phyloP scores from a whole-genome alignment of 768 basidiomycete species.

The Trametopsis cervina region DNA sequence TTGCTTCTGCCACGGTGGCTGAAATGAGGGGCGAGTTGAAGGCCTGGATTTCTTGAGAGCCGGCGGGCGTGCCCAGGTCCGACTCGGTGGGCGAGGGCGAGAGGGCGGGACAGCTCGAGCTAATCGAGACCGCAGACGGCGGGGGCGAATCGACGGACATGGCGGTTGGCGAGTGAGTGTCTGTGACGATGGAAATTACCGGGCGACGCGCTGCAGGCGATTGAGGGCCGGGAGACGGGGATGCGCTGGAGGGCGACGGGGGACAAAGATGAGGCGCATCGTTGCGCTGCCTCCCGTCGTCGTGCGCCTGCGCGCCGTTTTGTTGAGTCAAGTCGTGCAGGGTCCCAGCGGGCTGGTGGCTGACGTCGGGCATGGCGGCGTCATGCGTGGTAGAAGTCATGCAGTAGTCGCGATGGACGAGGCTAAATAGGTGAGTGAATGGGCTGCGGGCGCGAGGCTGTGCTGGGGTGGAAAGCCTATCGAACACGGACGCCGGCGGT shows the following conservation, averaged over 20 bases:
- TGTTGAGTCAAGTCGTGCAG: neutral
- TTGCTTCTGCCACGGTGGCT: neutral
- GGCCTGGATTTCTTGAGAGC: neutral
- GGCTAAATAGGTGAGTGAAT: no score
- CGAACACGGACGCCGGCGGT: no score
- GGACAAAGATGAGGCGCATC: no score
- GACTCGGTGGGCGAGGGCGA: constrained; percentile 2
- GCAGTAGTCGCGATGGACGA: no score
- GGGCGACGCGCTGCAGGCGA: neutral
- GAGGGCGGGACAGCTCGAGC: neutral
- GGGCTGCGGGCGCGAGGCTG: no score
- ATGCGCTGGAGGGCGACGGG: no score
- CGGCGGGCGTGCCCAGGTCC: neutral
- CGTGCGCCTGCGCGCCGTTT: no score
- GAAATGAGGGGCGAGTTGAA: constrained; percentile 1
- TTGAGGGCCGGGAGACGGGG: neutral
- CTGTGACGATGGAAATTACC: neutral
- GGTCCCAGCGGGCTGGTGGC: neutral
- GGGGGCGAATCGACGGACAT: neutral
- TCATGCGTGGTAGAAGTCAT: no score
- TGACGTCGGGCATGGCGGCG: neutral
- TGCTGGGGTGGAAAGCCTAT: no score
- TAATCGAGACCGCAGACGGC: neutral
- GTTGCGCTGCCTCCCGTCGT: no score
- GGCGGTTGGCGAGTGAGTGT: neutral